These are phyloP conservation scores for Echium plantagineum DNA, from an alignment of 257 asterid genomes.

Conservation along the genomic window DNA sequence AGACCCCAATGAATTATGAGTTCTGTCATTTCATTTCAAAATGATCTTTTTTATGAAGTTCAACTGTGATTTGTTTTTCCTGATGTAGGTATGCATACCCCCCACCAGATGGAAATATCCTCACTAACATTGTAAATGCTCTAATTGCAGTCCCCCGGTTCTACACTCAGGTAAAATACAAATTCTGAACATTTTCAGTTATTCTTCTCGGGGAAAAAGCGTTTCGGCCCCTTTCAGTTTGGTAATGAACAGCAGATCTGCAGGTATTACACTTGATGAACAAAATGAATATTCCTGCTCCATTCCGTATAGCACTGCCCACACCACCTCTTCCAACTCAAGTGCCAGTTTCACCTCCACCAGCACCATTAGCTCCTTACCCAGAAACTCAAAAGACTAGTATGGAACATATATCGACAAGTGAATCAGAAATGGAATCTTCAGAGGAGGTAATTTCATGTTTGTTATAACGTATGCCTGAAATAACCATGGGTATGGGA, in stretches of 20 bases:
- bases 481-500: not conserved
- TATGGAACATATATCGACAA: constrained; percentile 32
- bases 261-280: constrained; percentile 99
- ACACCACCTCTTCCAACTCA: constrained; percentile 77
- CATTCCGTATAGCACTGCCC: constrained; percentile 80
- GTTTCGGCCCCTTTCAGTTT: not conserved
- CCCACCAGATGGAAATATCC: constrained; percentile 87
- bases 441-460: constrained; percentile 68
- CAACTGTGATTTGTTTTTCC: not conserved
- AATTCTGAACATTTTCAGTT: not conserved
- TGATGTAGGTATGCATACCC: constrained; percentile 77
- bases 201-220: constrained; percentile 2
- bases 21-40: not conserved
- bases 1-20: not conserved
- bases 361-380: constrained; percentile 41
- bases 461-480: not conserved
- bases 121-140: constrained; percentile 86
- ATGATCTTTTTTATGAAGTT: not conserved
- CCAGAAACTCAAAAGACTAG: constrained; percentile 32
- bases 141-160: constrained; percentile 96
- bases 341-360: constrained; percentile 38
- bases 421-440: constrained; percentile 91
- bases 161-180: constrained; percentile 67
- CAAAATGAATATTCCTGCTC: constrained; percentile 98
- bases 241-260: constrained; percentile 2